Conservation (phyloP, 306 rosid genomes). For the Dryas octopetala region DNA sequence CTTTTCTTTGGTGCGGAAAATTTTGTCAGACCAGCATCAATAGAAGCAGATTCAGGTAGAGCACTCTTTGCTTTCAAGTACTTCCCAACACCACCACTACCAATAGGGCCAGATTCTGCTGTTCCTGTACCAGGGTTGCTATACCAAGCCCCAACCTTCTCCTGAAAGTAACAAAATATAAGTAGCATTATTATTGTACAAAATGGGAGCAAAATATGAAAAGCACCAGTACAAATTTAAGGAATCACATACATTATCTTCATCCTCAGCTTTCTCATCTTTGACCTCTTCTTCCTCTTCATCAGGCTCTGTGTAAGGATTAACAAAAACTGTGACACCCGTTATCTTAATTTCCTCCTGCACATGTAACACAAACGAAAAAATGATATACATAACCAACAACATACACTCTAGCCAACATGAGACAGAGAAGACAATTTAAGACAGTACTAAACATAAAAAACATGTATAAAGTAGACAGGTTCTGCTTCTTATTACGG, state of each 20-base stretch:
- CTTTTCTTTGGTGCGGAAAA: background rate
- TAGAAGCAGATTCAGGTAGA: slow-evolving; percentile 46
- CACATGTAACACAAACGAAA: slow-evolving; percentile 18
- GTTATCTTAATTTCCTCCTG: slow-evolving; percentile 97
- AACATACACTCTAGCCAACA: background rate
- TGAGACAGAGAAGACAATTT: background rate
- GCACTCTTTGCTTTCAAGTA: slow-evolving; percentile 71
- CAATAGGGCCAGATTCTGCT: slow-evolving; percentile 47
- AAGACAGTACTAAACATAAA: background rate
- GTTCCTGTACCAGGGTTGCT: slow-evolving; percentile 82
- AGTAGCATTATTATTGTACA: background rate
- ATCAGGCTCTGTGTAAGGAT: slow-evolving; percentile 89
- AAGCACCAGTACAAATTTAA: slow-evolving; percentile 10
- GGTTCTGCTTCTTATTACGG: background rate
- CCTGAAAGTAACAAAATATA: slow-evolving; percentile 46
- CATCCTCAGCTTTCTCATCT: slow-evolving; percentile 64
- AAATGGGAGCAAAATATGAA: slow-evolving; percentile 7
- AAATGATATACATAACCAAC: background rate
- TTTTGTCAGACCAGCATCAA: slow-evolving; percentile 31
- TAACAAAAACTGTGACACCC: slow-evolving; percentile 68
- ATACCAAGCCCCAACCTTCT: slow-evolving; percentile 85
- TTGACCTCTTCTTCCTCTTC: slow-evolving; percentile 69
- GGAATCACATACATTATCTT: slow-evolving; percentile 66
- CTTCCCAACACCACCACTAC: slow-evolving; percentile 73
- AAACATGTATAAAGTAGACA: background rate